Conservation (phyloP, 495 filamentous ascomycete genomes). For the Penicillium canescens region DNA sequence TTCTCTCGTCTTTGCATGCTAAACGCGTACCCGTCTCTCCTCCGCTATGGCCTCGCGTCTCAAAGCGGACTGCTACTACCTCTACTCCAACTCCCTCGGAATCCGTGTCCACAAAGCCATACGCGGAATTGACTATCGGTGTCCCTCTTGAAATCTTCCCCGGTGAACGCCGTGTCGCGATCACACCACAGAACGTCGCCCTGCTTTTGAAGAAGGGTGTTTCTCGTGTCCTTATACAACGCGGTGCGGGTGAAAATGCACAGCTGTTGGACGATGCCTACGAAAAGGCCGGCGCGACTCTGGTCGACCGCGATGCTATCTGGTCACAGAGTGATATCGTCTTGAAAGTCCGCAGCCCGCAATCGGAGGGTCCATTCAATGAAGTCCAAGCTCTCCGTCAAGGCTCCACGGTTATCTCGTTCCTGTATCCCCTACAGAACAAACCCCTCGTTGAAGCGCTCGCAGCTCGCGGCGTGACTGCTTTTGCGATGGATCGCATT, state of each 20-base stretch:
- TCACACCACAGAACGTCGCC: conserved; percentile 77
- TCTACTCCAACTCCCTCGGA: conserved; percentile 31
- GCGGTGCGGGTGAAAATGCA: conserved; percentile 70
- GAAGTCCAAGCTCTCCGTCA: conserved; percentile 62
- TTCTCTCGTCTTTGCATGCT: conserved; percentile 7
- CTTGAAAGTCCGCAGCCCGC: conserved; percentile 75
- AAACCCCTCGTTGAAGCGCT: conserved; percentile 66
- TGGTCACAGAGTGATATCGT: conserved; percentile 74
- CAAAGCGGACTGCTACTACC: conserved; percentile 28
- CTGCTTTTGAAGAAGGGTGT: conserved; percentile 80
- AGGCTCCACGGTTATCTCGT: conserved; percentile 69
- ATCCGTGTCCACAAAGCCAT: conserved; percentile 63
- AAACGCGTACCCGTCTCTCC: conserved; percentile 2
- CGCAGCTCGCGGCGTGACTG: conserved; percentile 60
- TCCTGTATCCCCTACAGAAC: conserved; percentile 75
- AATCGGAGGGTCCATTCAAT: conserved; percentile 45
- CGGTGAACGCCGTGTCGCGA: conserved; percentile 74
- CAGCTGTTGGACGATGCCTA: conserved; percentile 73
- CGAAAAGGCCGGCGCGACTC: conserved; percentile 66
- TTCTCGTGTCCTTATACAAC: conserved; percentile 68
- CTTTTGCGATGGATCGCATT: conserved; percentile 84
- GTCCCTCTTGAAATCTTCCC: conserved; percentile 69
- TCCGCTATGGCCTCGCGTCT: conserved; percentile 17
- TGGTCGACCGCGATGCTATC: conserved; percentile 61
- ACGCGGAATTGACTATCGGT: conserved; percentile 66